phyloP scores from a whole-genome alignment of 208 protist genomes.

The Leptomonas pyrrhocoris region DNA sequence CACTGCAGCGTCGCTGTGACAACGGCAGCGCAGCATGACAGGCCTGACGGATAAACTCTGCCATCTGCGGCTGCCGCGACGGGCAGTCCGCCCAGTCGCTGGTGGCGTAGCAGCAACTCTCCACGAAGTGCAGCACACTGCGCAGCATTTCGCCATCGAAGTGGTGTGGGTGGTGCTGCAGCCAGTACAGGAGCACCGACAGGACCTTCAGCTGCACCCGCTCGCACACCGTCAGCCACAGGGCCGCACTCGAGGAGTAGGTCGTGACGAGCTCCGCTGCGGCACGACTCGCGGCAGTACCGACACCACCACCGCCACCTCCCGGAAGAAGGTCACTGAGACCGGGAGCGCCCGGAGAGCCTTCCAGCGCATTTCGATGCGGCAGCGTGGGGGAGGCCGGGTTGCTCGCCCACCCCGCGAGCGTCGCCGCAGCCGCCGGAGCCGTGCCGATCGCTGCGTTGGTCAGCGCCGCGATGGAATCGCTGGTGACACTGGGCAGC shows the following conservation, averaged over 20 bases:
- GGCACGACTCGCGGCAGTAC: neutral
- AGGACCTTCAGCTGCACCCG: conserved; percentile 59
- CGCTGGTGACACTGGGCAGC: neutral
- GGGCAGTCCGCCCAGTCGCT: conserved; percentile 50
- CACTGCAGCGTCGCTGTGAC: neutral
- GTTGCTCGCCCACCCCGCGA: conserved; percentile 10
- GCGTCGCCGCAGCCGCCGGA: too few species aligned
- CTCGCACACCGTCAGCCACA: conserved; percentile 53
- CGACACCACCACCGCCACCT: neutral
- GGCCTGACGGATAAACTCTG: conserved; percentile 47
- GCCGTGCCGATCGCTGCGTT: conserved; percentile 10
- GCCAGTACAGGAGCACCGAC: conserved; percentile 55
- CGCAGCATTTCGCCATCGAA: conserved; percentile 60
- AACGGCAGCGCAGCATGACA: conserved; percentile 21
- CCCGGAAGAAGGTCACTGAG: too few species aligned
- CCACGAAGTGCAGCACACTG: conserved; percentile 55
- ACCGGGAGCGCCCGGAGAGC: conserved; percentile 10
- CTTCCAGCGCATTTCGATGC: neutral
- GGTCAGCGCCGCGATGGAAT: conserved; percentile 16
- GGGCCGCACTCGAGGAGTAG: conserved; percentile 51
- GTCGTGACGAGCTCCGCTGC: conserved; percentile 28
- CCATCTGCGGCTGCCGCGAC: conserved; percentile 47
- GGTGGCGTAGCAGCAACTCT: conserved; percentile 40
- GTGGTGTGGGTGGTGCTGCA: conserved; percentile 55
- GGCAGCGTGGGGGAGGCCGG: conserved; percentile 17